A percentile compares a stretch with the other conserved stretches of the same genome.
Evolutionary conservation across 805 yeast genomes (phyloP).

Genomic region (Kluyveromyces aestuarii): DNA sequence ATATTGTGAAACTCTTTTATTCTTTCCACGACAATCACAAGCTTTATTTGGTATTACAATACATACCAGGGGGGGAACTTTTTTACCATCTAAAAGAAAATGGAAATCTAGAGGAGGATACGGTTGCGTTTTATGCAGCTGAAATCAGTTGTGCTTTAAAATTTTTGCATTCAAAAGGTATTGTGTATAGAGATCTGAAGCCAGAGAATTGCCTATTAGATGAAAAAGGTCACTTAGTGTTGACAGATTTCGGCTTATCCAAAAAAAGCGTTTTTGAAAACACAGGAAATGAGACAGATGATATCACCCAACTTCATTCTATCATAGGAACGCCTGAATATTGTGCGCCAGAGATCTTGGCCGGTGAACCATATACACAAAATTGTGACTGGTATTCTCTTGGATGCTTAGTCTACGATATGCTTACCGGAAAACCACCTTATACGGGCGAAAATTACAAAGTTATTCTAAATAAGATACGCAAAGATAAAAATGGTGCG

Average conservation of each 20-base stretch:
- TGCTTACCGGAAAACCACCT: slow-evolving; percentile 82
- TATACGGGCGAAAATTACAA: slow-evolving; percentile 78
- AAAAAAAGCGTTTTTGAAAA: slow-evolving; percentile 27
- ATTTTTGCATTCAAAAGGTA: slow-evolving; percentile 72
- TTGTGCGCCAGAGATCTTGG: slow-evolving; percentile 81
- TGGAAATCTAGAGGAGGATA: slow-evolving; percentile 46
- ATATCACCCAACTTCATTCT: slow-evolving; percentile 28
- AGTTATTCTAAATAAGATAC: slow-evolving; percentile 64
- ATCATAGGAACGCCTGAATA: slow-evolving; percentile 38
- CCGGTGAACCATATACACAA: slow-evolving; percentile 68
- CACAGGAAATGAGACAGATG: slow-evolving; percentile 17
- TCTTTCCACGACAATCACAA: slow-evolving; percentile 77
- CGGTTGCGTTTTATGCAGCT: slow-evolving; percentile 70
- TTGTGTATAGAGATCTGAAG: slow-evolving; percentile 79
- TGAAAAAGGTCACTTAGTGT: slow-evolving; percentile 65
- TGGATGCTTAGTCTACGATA: slow-evolving; percentile 72
- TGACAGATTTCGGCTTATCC: slow-evolving; percentile 80
- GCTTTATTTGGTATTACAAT: slow-evolving; percentile 67
- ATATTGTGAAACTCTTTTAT: slow-evolving; percentile 71
- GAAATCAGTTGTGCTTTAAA: slow-evolving; percentile 70
- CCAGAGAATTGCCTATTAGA: slow-evolving; percentile 85
- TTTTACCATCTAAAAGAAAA: slow-evolving; percentile 36
- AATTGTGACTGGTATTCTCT: slow-evolving; percentile 90
- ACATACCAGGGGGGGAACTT: slow-evolving; percentile 83
- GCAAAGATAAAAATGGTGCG: slow-evolving; percentile 45